Evolutionary conservation across 2,329 filamentous ascomycete species (phyloP), one percentile per base, ranked within the genome.

Genomic region (Hansfordia pulvinata): DNA sequence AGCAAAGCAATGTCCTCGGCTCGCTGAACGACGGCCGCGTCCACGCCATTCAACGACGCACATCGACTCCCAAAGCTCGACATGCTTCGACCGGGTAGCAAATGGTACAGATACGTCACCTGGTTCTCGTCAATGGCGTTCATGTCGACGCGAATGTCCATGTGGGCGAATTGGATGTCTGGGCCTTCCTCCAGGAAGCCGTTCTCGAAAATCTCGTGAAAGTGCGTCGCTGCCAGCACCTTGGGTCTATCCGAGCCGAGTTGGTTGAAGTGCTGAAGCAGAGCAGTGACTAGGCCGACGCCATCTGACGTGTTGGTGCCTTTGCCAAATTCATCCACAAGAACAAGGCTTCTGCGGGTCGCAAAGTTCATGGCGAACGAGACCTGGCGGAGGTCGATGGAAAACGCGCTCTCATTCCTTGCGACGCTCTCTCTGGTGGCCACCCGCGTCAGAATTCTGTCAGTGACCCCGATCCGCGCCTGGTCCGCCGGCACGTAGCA

Each of bases 241-340:
- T 68, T 71, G 5, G 75, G 73, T 6, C 58, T 49, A 14, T 60
- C 39, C 2, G 33, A 20, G 1, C 52, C 59, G 10, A 65, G 50
- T 3, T 46, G 49, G 8, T 66, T 49, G 25, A 77, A 69, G 39
- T 76, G 60, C 21, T 63, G 52, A 10, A 79, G 51, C 6, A 76
- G 50, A 3, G 69, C 69, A 14, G 64, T 56, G 22, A 74, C 51
- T 10, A 78, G 48, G 1, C 69, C 72, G 2, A 65, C 62, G 6
- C 71, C 72, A 39, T 75, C 69, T 30, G 63, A 53, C 7, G 55
- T 46, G 26, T 63, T 65, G 0, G 72, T 77, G 3, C 72, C 72
- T 43, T 76, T 77, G 2, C 72, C 72, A 41, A 98, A 96, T 43
- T 98, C 90, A 41, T 98, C 90, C 23, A 96, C 72, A n/a, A 98